Evolutionary conservation across 1,139 yeast species (phyloP).

Genomic region (Hemisphaericaspora lyxosophila): DNA sequence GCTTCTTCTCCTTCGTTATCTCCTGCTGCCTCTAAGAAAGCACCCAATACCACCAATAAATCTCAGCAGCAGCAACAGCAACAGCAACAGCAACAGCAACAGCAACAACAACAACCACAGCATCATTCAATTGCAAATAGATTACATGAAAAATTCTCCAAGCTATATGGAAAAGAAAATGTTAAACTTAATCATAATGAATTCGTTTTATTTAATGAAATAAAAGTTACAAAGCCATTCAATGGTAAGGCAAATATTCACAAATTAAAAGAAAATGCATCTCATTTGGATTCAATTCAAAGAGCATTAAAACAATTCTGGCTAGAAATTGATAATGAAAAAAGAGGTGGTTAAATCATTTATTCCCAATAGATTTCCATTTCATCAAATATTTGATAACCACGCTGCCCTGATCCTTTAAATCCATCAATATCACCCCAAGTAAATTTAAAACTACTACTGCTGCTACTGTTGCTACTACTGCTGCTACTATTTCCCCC

Average conservation of each 20-base stretch:
- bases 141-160: constrained; percentile 22
- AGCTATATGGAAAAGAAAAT: constrained; percentile 23
- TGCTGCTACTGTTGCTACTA: no score
- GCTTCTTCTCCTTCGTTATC: not conserved
- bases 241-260: constrained; percentile 26
- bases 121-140: constrained; percentile 15
- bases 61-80: not conserved
- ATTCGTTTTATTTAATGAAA: constrained; percentile 25
- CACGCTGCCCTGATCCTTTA: constrained; percentile 58
- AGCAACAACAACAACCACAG: constrained; percentile 1
- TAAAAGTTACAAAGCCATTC: constrained; percentile 29
- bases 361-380: constrained; percentile 39
- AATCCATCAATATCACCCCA: constrained; percentile 75
- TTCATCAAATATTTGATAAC: constrained; percentile 51
- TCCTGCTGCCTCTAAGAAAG: constrained; percentile 1
- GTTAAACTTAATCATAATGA: constrained; percentile 21
- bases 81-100: not conserved
- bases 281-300: constrained; percentile 48
- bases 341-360: constrained; percentile 57
- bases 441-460: constrained; percentile 3
- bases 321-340: constrained; percentile 48
- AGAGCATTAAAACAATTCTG: constrained; percentile 58
- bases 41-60: not conserved
- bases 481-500: not conserved
- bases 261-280: constrained; percentile 28